These are phyloP conservation scores for Primulina eburnea DNA, from an alignment of 257 asterid species.

Conservation along the genomic window DNA sequence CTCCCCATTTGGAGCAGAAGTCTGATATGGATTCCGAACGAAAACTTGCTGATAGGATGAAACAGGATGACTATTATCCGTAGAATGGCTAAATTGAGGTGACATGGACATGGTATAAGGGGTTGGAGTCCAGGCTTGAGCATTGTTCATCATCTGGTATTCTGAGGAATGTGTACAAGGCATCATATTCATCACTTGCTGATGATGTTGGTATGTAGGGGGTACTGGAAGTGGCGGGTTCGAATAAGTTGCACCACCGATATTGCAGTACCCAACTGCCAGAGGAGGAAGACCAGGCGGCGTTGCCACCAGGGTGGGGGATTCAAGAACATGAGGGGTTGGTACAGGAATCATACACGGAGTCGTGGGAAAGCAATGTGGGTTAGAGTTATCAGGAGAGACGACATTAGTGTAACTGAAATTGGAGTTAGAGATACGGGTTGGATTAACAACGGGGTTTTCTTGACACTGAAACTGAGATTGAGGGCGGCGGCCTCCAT, in stretches of 20 bases:
- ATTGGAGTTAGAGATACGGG: constrained; percentile 24
- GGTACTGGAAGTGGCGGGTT: constrained; percentile 21
- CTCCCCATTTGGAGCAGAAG: constrained; percentile 47
- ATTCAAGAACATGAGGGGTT: constrained; percentile 16
- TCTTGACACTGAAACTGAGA: constrained; percentile 25
- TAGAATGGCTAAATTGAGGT: not conserved
- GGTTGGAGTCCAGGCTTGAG: not conserved
- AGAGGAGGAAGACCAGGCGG: constrained; percentile 17
- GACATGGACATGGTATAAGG: not conserved
- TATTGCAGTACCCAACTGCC: constrained; percentile 24
- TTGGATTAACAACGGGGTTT: constrained; percentile 23
- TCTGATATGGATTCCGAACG: constrained; percentile 43
- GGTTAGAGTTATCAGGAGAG: constrained; percentile 23
- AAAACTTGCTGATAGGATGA: constrained; percentile 26
- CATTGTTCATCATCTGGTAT: not conserved
- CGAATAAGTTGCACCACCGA: constrained; percentile 30
- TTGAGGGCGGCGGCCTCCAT: constrained; percentile 23
- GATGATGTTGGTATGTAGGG: constrained; percentile 25
- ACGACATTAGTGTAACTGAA: constrained; percentile 24
- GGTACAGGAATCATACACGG: constrained; percentile 38
- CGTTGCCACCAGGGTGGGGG: constrained; percentile 10
- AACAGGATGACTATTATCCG: not conserved
- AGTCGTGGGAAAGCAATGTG: constrained; percentile 25
- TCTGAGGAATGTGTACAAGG: not conserved
- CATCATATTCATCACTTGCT: not conserved